These are phyloP conservation scores for Capsella rubella DNA, from an alignment of 441 rosid genomes.

Conservation along the genomic window DNA sequence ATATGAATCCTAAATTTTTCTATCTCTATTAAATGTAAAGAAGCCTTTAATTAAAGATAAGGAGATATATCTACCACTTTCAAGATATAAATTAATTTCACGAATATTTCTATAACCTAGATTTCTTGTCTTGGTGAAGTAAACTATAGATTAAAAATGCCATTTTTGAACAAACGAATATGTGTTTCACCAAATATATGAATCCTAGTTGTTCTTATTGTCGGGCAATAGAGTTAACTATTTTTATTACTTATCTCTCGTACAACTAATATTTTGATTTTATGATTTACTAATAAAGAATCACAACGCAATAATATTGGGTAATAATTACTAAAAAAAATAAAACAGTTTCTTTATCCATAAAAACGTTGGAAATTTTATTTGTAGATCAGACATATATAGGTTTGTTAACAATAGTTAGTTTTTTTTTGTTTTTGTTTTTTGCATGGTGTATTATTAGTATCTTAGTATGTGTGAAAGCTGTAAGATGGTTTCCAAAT, in stretches of 20 bases:
- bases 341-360: not conserved
- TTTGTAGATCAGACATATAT: not conserved
- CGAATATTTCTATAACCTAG: not conserved
- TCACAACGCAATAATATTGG: not conserved
- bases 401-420: constrained; percentile 20
- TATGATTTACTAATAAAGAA: not conserved
- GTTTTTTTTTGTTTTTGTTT: not conserved
- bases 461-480: not conserved
- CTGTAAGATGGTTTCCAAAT: constrained; percentile 5
- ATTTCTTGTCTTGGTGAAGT: not conserved
- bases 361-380: not conserved
- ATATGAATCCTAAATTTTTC: not conserved
- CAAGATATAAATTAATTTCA: not conserved
- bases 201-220: not conserved
- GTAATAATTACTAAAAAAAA: not conserved
- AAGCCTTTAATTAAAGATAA: not conserved
- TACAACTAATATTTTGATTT: not conserved
- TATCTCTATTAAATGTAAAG: not conserved
- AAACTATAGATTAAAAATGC: not conserved
- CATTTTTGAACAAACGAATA: not conserved
- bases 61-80: not conserved
- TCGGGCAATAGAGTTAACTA: not conserved
- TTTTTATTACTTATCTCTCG: not conserved
- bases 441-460: constrained; percentile 1
- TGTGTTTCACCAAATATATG: not conserved